Evolutionary conservation across 2,329 filamentous ascomycete species (phyloP).

Genomic region (Diaporthe eres): DNA sequence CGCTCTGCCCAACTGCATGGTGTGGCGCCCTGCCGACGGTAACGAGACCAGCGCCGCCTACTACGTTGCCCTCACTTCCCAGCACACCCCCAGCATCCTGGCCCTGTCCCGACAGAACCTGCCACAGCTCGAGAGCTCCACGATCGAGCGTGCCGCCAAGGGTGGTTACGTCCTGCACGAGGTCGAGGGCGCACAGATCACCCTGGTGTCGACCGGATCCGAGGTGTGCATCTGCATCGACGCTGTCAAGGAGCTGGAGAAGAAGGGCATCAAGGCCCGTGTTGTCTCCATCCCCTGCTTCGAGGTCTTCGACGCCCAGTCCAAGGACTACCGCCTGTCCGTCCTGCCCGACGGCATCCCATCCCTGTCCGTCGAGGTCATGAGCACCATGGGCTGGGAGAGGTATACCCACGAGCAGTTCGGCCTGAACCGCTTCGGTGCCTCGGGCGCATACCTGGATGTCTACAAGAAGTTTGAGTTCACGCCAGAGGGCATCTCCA

Average conservation of each 20-base stretch:
- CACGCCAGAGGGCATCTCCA: slow-evolving; percentile 95
- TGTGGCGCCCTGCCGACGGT: slow-evolving; percentile 98
- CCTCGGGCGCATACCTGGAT: slow-evolving; percentile 96
- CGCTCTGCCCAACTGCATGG: slow-evolving; percentile 98
- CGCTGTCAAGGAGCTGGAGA: slow-evolving; percentile 90
- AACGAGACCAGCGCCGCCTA: slow-evolving; percentile 99
- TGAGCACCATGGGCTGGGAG: slow-evolving; percentile 98
- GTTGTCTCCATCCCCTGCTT: slow-evolving; percentile 97
- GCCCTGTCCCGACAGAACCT: slow-evolving; percentile 98
- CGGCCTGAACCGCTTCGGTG: slow-evolving; percentile 98
- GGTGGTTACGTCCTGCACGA: slow-evolving; percentile 95
- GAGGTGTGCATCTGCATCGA: slow-evolving; percentile 96
- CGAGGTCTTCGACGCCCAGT: slow-evolving; percentile 95
- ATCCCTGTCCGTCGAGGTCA: slow-evolving; percentile 93
- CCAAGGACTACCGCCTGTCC: slow-evolving; percentile 94
- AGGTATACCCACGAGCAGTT: slow-evolving; percentile 99
- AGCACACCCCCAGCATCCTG: slow-evolving; percentile 91
- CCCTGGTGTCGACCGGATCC: slow-evolving; percentile 94
- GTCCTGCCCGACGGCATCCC: slow-evolving; percentile 96
- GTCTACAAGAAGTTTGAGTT: slow-evolving; percentile 99
- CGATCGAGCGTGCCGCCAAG: slow-evolving; percentile 90
- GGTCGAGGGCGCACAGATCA: slow-evolving; percentile 85
- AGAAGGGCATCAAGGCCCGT: slow-evolving; percentile 88
- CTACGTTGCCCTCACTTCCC: slow-evolving; percentile 92
- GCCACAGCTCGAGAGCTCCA: slow-evolving; percentile 95